A percentile compares a stretch with the other conserved stretches of the same genome.
These are phyloP conservation scores for Linum usitatissimum DNA, from an alignment of 345 rosid genomes.

Conservation along the genomic window DNA sequence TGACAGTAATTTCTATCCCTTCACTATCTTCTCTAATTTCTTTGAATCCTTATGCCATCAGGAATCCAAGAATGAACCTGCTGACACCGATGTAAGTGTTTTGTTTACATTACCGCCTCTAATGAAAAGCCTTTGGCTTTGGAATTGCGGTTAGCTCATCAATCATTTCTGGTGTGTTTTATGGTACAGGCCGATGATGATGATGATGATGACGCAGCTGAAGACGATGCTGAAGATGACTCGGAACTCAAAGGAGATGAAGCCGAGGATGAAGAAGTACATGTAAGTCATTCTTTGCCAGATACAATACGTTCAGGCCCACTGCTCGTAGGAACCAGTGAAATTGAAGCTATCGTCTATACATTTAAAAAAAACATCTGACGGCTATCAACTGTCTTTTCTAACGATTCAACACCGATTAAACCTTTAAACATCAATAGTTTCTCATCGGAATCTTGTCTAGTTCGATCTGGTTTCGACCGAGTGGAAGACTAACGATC, in stretches of 20 bases:
- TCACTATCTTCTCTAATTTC: slow-evolving; percentile 1
- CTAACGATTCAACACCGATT: too few species aligned
- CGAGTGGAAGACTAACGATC: not conserved
- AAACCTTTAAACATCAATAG: too few species aligned
- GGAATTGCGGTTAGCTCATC: not conserved
- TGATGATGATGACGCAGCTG: slow-evolving; percentile 19
- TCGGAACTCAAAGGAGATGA: slow-evolving; percentile 30
- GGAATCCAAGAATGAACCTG: slow-evolving; percentile 58
- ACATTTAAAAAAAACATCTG: too few species aligned
- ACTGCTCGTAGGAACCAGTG: too few species aligned
- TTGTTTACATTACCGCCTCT: not conserved
- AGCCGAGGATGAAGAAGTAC: slow-evolving; percentile 27
- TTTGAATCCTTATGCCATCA: slow-evolving; percentile 15
- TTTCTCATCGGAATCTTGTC: too few species aligned
- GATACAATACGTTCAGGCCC: too few species aligned
- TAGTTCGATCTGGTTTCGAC: too few species aligned
- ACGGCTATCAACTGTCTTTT: too few species aligned
- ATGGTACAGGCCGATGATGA: slow-evolving; percentile 65
- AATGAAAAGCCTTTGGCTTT: not conserved
- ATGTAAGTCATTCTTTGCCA: slow-evolving; percentile 22
- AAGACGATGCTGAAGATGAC: slow-evolving; percentile 38
- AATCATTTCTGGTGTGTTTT: slow-evolving; percentile 2
- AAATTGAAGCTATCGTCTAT: too few species aligned
- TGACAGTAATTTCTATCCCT: not conserved
- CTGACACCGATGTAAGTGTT: slow-evolving; percentile 65